Evolutionary conservation across 495 filamentous ascomycete species (phyloP).

Genomic region (Aeminium ludgeri): DNA sequence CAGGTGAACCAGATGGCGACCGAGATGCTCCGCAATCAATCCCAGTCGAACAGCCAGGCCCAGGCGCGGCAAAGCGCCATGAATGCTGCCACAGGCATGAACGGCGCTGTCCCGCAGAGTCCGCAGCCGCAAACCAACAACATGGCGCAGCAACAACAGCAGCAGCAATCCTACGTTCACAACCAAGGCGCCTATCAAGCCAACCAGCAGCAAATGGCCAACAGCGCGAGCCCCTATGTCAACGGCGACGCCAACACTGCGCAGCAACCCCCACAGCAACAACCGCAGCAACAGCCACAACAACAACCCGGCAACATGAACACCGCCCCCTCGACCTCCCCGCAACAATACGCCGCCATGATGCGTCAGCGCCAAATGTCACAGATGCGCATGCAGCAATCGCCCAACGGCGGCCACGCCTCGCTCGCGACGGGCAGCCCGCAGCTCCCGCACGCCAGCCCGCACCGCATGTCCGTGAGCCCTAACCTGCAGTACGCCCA

Average conservation of each 20-base stretch:
- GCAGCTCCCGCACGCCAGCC: constrained; percentile 3
- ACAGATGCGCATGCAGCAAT: constrained; percentile 11
- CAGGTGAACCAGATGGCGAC: constrained; percentile 18
- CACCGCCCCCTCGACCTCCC: constrained; percentile 3
- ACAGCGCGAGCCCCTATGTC: background rate
- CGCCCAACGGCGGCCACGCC: constrained; percentile 6
- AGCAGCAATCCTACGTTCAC: background rate
- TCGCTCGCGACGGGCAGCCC: constrained; percentile 6
- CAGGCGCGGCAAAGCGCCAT: constrained; percentile 22
- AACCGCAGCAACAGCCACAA: constrained; percentile 1
- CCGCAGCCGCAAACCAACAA: constrained; percentile 2
- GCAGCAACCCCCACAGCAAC: background rate
- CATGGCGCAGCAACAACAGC: constrained; percentile 2
- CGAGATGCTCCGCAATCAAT: constrained; percentile 14
- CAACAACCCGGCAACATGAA: background rate
- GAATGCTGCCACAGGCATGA: constrained; percentile 23
- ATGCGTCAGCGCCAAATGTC: constrained; percentile 5
- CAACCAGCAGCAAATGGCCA: background rate
- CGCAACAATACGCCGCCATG: constrained; percentile 6
- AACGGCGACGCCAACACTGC: background rate
- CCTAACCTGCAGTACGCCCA: constrained; percentile 7
- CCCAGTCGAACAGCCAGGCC: constrained; percentile 10
- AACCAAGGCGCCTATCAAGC: background rate
- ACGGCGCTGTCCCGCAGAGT: background rate
- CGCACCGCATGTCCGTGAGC: constrained; percentile 6